These are phyloP conservation scores for Pseudogymnoascus pannorum DNA, from an alignment of 2,329 filamentous ascomycete species.

Conservation along the genomic window DNA sequence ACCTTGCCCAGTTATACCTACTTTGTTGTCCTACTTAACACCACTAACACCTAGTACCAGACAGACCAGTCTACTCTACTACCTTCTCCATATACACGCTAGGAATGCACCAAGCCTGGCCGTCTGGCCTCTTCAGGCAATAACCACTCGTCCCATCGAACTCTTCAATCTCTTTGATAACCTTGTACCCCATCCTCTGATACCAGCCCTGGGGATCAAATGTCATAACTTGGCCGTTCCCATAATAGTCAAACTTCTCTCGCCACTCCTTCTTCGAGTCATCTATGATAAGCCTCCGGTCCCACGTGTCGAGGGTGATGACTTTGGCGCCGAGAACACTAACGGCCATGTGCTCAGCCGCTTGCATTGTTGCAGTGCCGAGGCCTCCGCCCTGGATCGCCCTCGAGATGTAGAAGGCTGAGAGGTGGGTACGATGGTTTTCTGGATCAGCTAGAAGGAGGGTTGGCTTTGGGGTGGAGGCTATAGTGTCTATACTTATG, in stretches of 20 bases:
- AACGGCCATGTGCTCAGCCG: conserved; percentile 18
- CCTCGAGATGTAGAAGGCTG: conserved; percentile 21
- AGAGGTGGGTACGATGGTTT: conserved; percentile 20
- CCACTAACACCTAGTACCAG: background rate
- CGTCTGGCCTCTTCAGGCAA: background rate
- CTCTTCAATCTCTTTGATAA: conserved; percentile 4
- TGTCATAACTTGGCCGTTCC: background rate
- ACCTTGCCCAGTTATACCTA: background rate
- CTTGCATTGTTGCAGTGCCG: conserved; percentile 20
- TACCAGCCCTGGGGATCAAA: conserved; percentile 7
- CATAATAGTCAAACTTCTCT: background rate
- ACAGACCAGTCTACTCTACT: background rate
- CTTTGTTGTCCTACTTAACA: background rate
- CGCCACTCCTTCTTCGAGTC: conserved; percentile 14
- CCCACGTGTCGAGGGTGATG: conserved; percentile 17
- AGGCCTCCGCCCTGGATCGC: conserved; percentile 21
- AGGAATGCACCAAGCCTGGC: background rate
- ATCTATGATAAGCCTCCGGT: conserved; percentile 12
- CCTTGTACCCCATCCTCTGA: background rate
- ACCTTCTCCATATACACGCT: conserved; percentile 5
- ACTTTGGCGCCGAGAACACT: conserved; percentile 20
- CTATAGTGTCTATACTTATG: conserved; percentile 18
- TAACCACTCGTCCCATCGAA: background rate
- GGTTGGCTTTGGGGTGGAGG: conserved; percentile 9
- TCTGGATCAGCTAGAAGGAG: conserved; percentile 3